These are phyloP conservation scores for Acorus calamus DNA, from an alignment of 106 monocot genomes.

Conservation along the genomic window DNA sequence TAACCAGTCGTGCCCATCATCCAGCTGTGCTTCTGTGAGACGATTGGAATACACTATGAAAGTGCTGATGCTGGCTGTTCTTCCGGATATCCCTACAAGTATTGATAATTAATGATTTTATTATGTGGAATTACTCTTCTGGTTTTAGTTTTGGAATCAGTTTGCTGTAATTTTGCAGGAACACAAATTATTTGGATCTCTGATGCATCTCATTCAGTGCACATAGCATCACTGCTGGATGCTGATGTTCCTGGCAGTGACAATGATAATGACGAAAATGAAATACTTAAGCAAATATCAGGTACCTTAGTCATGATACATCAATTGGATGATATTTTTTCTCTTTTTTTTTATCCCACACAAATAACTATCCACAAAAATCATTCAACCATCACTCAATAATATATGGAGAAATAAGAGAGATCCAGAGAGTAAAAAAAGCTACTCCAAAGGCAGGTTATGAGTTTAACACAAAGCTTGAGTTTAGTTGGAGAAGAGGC, in stretches of 20 bases:
- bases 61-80: conserved; percentile 58
- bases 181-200: conserved; percentile 47
- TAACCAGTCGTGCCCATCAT: conserved; percentile 3
- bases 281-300: conserved; percentile 21
- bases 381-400: no score
- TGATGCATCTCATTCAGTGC: conserved; percentile 47
- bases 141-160: conserved; percentile 1
- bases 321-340: no score
- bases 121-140: neutral
- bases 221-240: conserved; percentile 26
- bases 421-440: no score
- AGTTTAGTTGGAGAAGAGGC: no score
- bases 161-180: conserved; percentile 26
- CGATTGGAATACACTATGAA: conserved; percentile 47
- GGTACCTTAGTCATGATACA: conserved; percentile 12
- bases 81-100: conserved; percentile 53
- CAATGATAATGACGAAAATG: conserved; percentile 21
- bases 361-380: no score
- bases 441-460: no score
- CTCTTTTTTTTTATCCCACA: no score
- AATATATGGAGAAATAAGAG: no score
- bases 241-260: conserved; percentile 17
- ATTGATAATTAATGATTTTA: conserved; percentile 12
- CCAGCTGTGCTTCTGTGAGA: conserved; percentile 15
- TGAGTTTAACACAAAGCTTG: no score